Base-by-base conservation (phyloP, 805 yeast genomes). In the Clavispora santaluciae region DNA sequence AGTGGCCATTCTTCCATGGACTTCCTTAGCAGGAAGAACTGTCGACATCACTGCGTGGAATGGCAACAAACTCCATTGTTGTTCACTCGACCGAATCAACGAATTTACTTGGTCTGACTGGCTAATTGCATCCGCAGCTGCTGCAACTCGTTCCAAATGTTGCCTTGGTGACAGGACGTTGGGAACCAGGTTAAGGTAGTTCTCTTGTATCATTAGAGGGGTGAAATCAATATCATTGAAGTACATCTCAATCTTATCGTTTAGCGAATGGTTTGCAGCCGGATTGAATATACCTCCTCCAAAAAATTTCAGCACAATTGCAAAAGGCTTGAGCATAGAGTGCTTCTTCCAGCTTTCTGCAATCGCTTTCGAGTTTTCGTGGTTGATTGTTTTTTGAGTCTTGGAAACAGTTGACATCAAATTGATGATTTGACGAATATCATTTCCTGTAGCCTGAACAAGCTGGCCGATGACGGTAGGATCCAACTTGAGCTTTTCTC, bases 201-300 rank as follows among this genome's bases (percentile, higher is more conserved):
- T 93, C 60, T 93, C 99, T 57, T 91, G 97, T 39, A 93, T 77
- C 98, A 93, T 91, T 46, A 91, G 71, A 5, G 99, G 98, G 1
- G 95, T 81, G 59, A 93, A 84, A 57, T 89, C 96, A 63, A 87
- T 86, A 63, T 93, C 99, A 61, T 88, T 89, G 69, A 93, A 93
- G 58, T 89, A 93, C 39, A 88, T 72, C 53, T 86, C 91, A 55
- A 91, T 81, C 57, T 88, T 86, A 48, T 88, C 95, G 60, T 82
- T 84, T 47, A 91, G 60, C 2, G 81, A 71, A 42, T 76, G 73
- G n/a, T 66, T 62, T 2, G 76, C 65, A 50, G 63, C 66, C 15
- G 69, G 75, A 41, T 79, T 68, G 60, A 80, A 85, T 12, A 78
- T 71, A 17, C 75, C 74, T 0, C 83, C 83, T 33, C 60, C 61